phyloP scores from a whole-genome alignment of 2,329 filamentous ascomycete genomes.

The Pseudogymnoascus sp. region DNA sequence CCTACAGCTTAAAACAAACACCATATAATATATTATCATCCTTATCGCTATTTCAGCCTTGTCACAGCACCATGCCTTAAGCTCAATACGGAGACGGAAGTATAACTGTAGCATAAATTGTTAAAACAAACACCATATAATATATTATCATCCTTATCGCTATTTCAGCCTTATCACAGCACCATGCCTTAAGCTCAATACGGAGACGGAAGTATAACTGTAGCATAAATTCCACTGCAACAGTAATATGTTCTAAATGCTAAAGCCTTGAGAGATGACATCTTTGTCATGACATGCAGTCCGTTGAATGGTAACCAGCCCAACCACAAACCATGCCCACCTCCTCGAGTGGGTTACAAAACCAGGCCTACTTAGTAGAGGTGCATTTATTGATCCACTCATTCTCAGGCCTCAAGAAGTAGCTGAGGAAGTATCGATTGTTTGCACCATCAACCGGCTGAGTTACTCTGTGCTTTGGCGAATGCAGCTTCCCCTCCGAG shows the following conservation, averaged over 20 bases:
- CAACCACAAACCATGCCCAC: background rate
- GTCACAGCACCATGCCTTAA: background rate
- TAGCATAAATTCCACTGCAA: background rate
- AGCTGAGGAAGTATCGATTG: slow-evolving; percentile 22
- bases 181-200: background rate
- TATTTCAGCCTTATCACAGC: background rate
- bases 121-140: too few relatives aligned
- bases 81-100: background rate
- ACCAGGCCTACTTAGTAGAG: slow-evolving; percentile 10
- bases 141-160: slow-evolving; percentile 3
- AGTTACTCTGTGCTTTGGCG: slow-evolving; percentile 21
- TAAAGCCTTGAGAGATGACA: background rate
- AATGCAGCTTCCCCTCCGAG: slow-evolving; percentile 20
- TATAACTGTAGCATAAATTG: background rate
- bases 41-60: background rate
- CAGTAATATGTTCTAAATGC: background rate
- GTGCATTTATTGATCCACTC: slow-evolving; percentile 16
- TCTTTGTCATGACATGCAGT: background rate
- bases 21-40: background rate
- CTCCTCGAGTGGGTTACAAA: background rate
- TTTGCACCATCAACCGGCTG: slow-evolving; percentile 21
- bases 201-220: background rate
- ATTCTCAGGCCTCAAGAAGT: slow-evolving; percentile 22
- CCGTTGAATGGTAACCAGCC: background rate
- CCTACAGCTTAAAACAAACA: background rate